Percentiles rank a stretch among this genome's conserved stretches.
Evolutionary conservation across 2,329 filamentous ascomycete genomes (phyloP).

Genomic region (Fusarium sp.): DNA sequence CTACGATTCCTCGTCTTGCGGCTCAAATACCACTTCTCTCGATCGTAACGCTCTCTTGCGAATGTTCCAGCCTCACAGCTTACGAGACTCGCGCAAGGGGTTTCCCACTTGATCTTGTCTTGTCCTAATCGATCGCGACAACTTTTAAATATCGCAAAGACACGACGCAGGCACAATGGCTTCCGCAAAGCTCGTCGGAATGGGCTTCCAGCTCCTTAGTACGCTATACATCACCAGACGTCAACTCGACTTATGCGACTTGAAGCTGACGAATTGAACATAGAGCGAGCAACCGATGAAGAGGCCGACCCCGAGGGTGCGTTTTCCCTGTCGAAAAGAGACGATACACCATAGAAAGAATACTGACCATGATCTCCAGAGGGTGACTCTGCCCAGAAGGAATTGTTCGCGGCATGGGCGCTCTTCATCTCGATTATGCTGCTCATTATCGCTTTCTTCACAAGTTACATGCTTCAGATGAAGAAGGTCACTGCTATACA

Average conservation of each 20-base stretch:
- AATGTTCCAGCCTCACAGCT: constrained; percentile 40
- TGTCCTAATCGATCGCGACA: constrained; percentile 22
- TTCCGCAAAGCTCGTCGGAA: constrained; percentile 41
- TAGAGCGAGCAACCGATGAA: constrained; percentile 45
- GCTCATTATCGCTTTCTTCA: constrained; percentile 93
- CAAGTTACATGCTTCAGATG: constrained; percentile 95
- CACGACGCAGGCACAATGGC: constrained; percentile 32
- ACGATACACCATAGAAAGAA: not conserved
- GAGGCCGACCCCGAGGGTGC: constrained; percentile 51
- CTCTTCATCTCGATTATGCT: constrained; percentile 96
- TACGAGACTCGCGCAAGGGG: constrained; percentile 43
- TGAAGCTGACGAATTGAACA: constrained; percentile 37
- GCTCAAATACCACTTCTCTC: not conserved
- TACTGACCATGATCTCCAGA: constrained; percentile 56
- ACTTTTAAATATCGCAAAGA: not conserved
- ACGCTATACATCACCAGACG: constrained; percentile 19
- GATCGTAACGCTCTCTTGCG: constrained; percentile 17
- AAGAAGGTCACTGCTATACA: constrained; percentile 97
- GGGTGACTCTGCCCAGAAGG: constrained; percentile 87
- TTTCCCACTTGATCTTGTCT: constrained; percentile 28
- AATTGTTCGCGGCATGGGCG: constrained; percentile 95
- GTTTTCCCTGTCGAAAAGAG: constrained; percentile 11
- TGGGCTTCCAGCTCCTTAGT: constrained; percentile 50
- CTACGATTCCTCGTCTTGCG: not conserved
- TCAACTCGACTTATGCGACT: not conserved